phyloP scores from a whole-genome alignment of 768 basidiomycete genomes.

The Leccinum pellstonianum region DNA sequence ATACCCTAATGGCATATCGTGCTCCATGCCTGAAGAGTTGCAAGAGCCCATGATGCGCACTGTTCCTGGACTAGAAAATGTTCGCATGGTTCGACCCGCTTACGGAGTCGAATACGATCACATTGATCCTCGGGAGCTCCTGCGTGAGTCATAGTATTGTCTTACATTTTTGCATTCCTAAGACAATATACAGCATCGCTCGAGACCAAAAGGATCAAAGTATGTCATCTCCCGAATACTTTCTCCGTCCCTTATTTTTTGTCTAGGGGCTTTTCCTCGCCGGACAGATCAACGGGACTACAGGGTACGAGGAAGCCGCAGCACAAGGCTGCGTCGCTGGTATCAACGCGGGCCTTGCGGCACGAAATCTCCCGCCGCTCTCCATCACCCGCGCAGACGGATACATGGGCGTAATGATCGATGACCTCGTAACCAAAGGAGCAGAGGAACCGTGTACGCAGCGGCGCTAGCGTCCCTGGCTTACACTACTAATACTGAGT shows the following conservation, averaged over 20 bases:
- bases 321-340: constrained; percentile 89
- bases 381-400: constrained; percentile 80
- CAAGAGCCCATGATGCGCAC: constrained; percentile 84
- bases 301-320: constrained; percentile 93
- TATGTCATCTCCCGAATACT: constrained; percentile 20
- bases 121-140: constrained; percentile 80
- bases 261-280: constrained; percentile 78
- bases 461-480: not conserved
- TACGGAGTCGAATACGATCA: constrained; percentile 95
- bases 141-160: constrained; percentile 45
- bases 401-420: constrained; percentile 88
- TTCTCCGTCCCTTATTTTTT: not conserved
- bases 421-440: constrained; percentile 85
- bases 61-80: constrained; percentile 81
- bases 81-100: constrained; percentile 78
- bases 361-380: constrained; percentile 54
- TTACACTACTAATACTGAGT: constrained; percentile 1
- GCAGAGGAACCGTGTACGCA: constrained; percentile 83
- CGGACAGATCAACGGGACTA: constrained; percentile 91
- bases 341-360: constrained; percentile 79
- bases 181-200: constrained; percentile 55
- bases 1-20: constrained; percentile 89
- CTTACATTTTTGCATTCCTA: not conserved
- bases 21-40: constrained; percentile 81
- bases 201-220: constrained; percentile 82